Evolutionary conservation across 2,329 filamentous ascomycete species (phyloP).

Genomic region (Gliomastix tumulicola): DNA sequence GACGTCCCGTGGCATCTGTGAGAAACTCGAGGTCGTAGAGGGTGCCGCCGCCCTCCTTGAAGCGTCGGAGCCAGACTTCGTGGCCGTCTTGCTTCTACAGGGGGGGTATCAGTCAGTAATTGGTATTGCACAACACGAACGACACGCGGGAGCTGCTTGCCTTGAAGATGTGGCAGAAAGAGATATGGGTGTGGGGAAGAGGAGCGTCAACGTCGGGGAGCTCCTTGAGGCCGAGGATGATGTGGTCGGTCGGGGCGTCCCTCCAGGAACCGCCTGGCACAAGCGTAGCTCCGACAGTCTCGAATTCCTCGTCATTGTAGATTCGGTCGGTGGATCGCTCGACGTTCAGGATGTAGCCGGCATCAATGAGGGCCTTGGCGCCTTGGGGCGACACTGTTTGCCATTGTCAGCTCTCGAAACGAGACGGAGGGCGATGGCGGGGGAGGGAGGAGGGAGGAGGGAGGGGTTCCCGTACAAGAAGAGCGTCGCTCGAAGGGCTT

Average conservation of each 20-base stretch:
- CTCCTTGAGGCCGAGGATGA: conserved; percentile 74
- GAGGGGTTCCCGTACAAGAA: conserved; percentile 1
- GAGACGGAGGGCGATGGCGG: background rate
- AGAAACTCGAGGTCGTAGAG: conserved; percentile 87
- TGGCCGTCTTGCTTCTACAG: conserved; percentile 66
- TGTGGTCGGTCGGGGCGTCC: conserved; percentile 58
- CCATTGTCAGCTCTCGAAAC: background rate
- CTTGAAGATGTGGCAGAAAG: conserved; percentile 70
- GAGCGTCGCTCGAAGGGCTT: conserved; percentile 9
- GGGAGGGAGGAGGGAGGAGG: background rate
- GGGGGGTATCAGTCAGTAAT: too few relatives aligned
- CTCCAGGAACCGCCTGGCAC: conserved; percentile 63
- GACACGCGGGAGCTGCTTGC: too few relatives aligned
- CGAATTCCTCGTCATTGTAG: conserved; percentile 53
- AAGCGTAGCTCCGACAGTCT: conserved; percentile 54
- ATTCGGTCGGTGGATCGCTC: conserved; percentile 61
- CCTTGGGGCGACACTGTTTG: conserved; percentile 11
- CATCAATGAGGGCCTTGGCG: conserved; percentile 46
- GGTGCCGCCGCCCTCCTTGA: conserved; percentile 44
- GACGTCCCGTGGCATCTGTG: conserved; percentile 60
- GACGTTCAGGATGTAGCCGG: conserved; percentile 61
- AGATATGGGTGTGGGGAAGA: conserved; percentile 64
- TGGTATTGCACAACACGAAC: too few relatives aligned
- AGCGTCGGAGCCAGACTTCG: conserved; percentile 66
- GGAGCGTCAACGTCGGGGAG: conserved; percentile 43